phyloP scores from a whole-genome alignment of 306 rosid genomes.

The Vachellia collinsii region DNA sequence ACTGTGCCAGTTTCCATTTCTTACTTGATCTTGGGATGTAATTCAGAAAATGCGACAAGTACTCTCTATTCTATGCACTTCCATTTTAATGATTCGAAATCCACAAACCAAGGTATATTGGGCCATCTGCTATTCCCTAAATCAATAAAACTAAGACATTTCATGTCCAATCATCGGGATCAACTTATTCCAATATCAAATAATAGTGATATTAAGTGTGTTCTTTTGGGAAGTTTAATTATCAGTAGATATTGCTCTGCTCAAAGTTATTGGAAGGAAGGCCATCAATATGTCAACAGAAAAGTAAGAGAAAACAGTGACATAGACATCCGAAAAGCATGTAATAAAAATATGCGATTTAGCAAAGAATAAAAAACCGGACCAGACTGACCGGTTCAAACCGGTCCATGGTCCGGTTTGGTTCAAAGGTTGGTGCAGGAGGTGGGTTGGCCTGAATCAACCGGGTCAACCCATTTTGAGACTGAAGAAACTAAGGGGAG shows the following conservation, averaged over 20 bases:
- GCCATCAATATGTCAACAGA: background rate
- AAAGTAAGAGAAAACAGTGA: conserved; percentile 24
- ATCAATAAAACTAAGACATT: background rate
- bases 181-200: background rate
- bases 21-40: conserved; percentile 6
- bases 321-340: conserved; percentile 4
- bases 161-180: background rate
- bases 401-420: too few relatives aligned
- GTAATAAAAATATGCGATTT: background rate
- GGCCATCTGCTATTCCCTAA: background rate
- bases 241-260: conserved; percentile 12
- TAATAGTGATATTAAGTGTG: background rate
- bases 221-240: background rate
- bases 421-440: too few relatives aligned
- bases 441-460: too few relatives aligned
- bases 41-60: conserved; percentile 13
- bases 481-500: too few relatives aligned
- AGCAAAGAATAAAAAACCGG: too few relatives aligned
- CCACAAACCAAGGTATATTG: background rate
- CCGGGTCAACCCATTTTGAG: too few relatives aligned
- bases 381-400: too few relatives aligned
- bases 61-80: conserved; percentile 18
- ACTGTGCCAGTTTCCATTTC: background rate
- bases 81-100: background rate
- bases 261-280: conserved; percentile 2